A percentile compares a stretch with the other conserved stretches of the same genome.
Conservation (phyloP, 2,329 filamentous ascomycete genomes). For the Colletotrichum liriopes region DNA sequence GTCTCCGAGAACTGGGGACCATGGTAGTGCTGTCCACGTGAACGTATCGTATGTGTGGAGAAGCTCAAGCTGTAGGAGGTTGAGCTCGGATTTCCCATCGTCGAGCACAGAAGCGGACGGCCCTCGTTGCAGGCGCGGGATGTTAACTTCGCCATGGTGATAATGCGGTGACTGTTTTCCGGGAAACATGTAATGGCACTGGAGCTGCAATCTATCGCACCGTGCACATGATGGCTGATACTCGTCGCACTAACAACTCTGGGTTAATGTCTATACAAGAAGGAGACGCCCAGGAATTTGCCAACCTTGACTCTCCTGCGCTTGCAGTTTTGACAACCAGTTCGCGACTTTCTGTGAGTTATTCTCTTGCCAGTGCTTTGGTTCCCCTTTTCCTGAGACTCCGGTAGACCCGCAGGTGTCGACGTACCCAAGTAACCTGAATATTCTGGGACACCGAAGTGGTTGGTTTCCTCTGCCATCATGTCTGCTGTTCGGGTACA, state of each 20-base stretch:
- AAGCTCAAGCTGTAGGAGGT: slow-evolving; percentile 31
- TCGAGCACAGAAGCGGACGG: background rate
- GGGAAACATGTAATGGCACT: slow-evolving; percentile 7
- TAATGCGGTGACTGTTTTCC: background rate
- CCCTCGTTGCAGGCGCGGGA: background rate
- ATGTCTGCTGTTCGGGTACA: background rate
- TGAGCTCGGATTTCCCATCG: background rate
- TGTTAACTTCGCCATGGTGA: background rate
- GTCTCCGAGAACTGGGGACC: slow-evolving; percentile 6
- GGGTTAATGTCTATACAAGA: too few relatives aligned
- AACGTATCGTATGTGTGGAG: slow-evolving; percentile 22
- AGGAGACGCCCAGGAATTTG: background rate
- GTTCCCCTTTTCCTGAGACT: background rate
- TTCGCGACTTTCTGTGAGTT: slow-evolving; percentile 7
- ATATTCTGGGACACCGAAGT: background rate
- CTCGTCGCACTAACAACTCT: slow-evolving; percentile 20
- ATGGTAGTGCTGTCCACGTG: slow-evolving; percentile 11
- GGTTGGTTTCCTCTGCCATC: too few relatives aligned
- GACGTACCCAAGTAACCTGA: slow-evolving; percentile 14
- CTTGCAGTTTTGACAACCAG: slow-evolving; percentile 1
- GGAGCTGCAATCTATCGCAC: slow-evolving; percentile 15
- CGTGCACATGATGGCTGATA: slow-evolving; percentile 7
- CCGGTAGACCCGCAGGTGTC: background rate
- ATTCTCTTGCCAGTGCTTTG: slow-evolving; percentile 2
- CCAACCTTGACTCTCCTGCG: slow-evolving; percentile 31